These are phyloP conservation scores for Cymodocea nodosa DNA, from an alignment of 116 monocot species.

Conservation along the genomic window DNA sequence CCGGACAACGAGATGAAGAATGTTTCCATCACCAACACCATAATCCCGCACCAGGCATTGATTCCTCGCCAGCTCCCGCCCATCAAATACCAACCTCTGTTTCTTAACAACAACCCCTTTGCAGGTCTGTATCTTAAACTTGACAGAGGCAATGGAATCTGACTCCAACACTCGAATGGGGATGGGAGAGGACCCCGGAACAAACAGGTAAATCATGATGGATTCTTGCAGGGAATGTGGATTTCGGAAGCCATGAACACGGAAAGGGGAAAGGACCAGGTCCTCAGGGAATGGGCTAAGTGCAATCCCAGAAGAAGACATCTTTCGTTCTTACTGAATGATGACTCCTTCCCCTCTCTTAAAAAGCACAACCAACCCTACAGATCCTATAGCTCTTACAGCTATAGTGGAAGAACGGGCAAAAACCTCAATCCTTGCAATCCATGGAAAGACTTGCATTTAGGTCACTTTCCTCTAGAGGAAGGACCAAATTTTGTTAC, in stretches of 20 bases:
- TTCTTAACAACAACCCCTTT: constrained; percentile 64
- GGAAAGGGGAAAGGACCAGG: not conserved
- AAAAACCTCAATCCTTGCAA: not conserved
- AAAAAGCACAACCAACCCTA: not conserved
- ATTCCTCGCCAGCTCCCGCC: constrained; percentile 54
- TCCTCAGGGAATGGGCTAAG: constrained; percentile 1
- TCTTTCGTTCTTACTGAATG: not conserved
- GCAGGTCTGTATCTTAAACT: constrained; percentile 58
- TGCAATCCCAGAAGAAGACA: not conserved
- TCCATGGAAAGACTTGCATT: not conserved
- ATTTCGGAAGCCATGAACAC: not conserved
- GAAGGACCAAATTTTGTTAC: not conserved
- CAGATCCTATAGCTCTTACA: not conserved
- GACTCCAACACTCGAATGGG: constrained; percentile 50
- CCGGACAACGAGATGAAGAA: constrained; percentile 61
- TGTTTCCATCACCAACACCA: constrained; percentile 48
- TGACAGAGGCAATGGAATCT: constrained; percentile 74
- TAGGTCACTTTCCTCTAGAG: not conserved
- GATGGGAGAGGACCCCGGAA: constrained; percentile 30
- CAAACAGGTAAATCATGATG: constrained; percentile 52
- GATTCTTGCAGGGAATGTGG: constrained; percentile 25
- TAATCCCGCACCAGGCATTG: constrained; percentile 53
- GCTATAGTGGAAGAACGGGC: not conserved
- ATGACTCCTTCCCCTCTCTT: too few species aligned
- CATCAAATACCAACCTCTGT: constrained; percentile 72